These are phyloP conservation scores for Neurospora sp. DNA, from an alignment of 495 filamentous ascomycete genomes.

Conservation along the genomic window DNA sequence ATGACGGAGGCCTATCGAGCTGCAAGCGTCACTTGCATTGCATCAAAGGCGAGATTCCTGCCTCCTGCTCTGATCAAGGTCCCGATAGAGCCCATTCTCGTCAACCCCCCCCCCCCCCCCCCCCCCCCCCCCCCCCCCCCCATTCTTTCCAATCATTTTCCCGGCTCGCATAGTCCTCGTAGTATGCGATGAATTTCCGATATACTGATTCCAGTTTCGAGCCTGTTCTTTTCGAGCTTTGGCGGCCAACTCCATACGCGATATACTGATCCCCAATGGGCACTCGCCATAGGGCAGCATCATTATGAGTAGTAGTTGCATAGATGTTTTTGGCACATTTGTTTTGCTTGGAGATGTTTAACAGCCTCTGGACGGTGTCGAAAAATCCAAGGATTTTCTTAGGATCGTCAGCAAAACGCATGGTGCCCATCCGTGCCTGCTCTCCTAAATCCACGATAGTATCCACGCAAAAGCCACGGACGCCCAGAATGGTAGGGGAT, in stretches of 20 bases:
- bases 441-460: neutral
- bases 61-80: no score
- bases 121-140: no score
- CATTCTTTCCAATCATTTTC: neutral
- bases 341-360: neutral
- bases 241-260: neutral
- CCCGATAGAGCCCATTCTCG: no score
- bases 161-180: neutral
- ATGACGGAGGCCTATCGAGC: neutral
- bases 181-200: neutral
- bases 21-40: no score
- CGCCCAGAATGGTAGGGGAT: neutral
- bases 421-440: neutral
- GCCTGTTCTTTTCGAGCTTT: neutral
- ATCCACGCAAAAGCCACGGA: slow-evolving; percentile 3
- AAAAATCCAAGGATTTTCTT: neutral
- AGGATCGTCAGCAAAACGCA: neutral
- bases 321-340: neutral
- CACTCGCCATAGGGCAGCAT: neutral
- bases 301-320: neutral
- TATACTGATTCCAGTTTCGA: neutral
- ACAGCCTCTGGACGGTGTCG: neutral
- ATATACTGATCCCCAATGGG: neutral
- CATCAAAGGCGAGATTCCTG: no score
- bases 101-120: no score